phyloP scores from a whole-genome alignment of 129 eudicot genomes.

The Deinandra increscens region DNA sequence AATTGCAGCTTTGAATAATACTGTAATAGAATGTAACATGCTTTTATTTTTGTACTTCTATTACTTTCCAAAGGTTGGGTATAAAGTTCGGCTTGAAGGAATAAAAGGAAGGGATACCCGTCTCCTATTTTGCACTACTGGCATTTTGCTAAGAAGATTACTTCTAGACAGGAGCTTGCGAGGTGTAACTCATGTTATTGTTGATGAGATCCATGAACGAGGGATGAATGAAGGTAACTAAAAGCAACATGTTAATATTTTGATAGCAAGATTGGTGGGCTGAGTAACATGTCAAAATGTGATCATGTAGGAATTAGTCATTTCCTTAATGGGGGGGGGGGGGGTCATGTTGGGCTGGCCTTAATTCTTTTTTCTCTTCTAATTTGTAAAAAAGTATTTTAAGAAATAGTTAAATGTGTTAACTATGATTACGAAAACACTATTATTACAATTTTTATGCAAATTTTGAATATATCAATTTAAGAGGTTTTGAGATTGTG shows the following conservation, averaged over 20 bases:
- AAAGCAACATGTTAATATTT: background rate
- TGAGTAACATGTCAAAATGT: background rate
- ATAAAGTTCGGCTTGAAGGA: conserved; percentile 91
- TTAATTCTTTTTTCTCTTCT: background rate
- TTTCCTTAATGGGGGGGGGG: background rate
- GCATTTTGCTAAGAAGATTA: conserved; percentile 85
- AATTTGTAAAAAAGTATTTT: background rate
- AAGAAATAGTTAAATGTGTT: background rate
- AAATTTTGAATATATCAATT: background rate
- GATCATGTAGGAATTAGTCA: background rate
- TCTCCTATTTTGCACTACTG: conserved; percentile 89
- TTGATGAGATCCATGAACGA: conserved; percentile 98
- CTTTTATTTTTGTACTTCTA: conserved; percentile 8
- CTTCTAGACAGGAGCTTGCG: conserved; percentile 80
- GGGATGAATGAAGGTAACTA: conserved; percentile 96
- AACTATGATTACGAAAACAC: background rate
- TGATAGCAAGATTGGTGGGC: background rate
- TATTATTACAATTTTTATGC: background rate
- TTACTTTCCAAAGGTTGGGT: conserved; percentile 56
- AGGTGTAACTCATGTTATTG: conserved; percentile 93
- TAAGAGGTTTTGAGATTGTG: background rate
- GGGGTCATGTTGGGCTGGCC: background rate
- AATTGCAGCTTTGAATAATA: conserved; percentile 16
- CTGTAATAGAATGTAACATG: conserved; percentile 13
- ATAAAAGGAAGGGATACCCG: conserved; percentile 97